Evolutionary conservation across 208 protist species (phyloP), one percentile per base, ranked within the genome.

Genomic region (Leishmania braziliensis): DNA sequence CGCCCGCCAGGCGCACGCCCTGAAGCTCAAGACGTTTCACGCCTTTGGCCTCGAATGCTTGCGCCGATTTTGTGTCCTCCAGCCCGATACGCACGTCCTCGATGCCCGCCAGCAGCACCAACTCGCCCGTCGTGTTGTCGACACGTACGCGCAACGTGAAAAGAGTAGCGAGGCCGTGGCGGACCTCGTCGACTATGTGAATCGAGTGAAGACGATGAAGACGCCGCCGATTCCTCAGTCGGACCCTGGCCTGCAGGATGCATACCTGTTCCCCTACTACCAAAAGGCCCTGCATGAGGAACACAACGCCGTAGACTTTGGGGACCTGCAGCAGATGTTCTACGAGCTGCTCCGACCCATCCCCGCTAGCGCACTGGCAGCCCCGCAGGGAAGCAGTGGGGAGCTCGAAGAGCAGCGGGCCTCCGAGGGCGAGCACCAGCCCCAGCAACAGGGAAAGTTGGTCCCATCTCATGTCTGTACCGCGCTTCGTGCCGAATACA

Each of bases 1-100:
- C 63, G 51, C 72, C 20, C 12, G 58, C 33, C 74, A 84, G 1
- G 86, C 82, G 6, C 80, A 79, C 50, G 26, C 39, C 2, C 58
- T 98, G 77, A 96, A 95, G 80, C 86, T 98, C 5, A 92, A 95
- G 66, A 98, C 95, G 5, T 86, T 98, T 39, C 95, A 98, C 73
- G 86, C 93, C 36, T 96, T 98, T 85, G 93, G 93, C 0, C 78
- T 96, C 8, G 89, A 96, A 79, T 95, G 91, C 79, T 83, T 98
- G 36, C 92, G 94, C 29, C 91, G 90, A 26, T 94, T 93, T 79
- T 88, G 88, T 3, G 75, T 48, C 54, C 86, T 96, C 20, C 79
- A 85, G 1, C 26, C 86, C 29, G 74, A 79, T 5, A 92, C 90
- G 23, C 88, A 89, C 43, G 88, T 97, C 6, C 89, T 91, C 62